A percentile compares a stretch with the other conserved stretches of the same genome.
These are phyloP conservation scores for Arthroderma uncinatum DNA, from an alignment of 2,329 filamentous ascomycete genomes.

Conservation along the genomic window DNA sequence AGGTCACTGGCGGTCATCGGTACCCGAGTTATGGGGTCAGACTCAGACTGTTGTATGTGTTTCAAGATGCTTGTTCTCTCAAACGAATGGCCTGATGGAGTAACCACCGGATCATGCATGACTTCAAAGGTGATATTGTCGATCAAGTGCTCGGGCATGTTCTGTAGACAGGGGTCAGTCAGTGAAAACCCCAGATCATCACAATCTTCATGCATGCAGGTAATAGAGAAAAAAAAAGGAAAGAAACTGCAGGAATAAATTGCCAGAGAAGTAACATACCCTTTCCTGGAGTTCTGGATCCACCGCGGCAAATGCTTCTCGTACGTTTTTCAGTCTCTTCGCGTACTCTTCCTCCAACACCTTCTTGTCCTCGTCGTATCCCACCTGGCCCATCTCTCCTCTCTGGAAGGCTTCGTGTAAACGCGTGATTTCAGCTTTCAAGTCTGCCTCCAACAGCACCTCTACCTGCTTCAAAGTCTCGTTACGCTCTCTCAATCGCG, in stretches of 20 bases:
- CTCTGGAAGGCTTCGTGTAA: constrained; percentile 26
- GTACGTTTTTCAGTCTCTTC: constrained; percentile 37
- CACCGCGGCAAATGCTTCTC: constrained; percentile 34
- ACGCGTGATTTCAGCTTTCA: constrained; percentile 28
- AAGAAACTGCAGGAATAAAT: neutral
- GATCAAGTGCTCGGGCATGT: constrained; percentile 40
- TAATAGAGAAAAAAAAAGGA: neutral
- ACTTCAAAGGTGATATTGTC: constrained; percentile 41
- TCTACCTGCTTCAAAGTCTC: constrained; percentile 33
- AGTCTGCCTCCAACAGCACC: constrained; percentile 30
- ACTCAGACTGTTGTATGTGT: constrained; percentile 62
- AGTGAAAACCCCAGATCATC: neutral
- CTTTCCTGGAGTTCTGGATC: constrained; percentile 34
- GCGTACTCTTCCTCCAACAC: constrained; percentile 42
- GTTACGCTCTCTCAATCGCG: constrained; percentile 36
- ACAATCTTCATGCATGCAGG: neutral
- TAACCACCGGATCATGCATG: constrained; percentile 43
- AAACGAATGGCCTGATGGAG: constrained; percentile 77
- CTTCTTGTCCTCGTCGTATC: constrained; percentile 57
- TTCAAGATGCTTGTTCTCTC: constrained; percentile 77
- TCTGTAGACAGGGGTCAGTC: constrained; percentile 18
- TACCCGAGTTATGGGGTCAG: constrained; percentile 75
- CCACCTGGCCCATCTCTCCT: constrained; percentile 45
- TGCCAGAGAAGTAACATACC: constrained; percentile 23
- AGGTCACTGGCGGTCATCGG: constrained; percentile 58